Evolutionary conservation across 768 basidiomycete genomes (phyloP), one percentile per base, ranked within the genome.

Genomic region (Tubosaeta brunneosetosa): DNA sequence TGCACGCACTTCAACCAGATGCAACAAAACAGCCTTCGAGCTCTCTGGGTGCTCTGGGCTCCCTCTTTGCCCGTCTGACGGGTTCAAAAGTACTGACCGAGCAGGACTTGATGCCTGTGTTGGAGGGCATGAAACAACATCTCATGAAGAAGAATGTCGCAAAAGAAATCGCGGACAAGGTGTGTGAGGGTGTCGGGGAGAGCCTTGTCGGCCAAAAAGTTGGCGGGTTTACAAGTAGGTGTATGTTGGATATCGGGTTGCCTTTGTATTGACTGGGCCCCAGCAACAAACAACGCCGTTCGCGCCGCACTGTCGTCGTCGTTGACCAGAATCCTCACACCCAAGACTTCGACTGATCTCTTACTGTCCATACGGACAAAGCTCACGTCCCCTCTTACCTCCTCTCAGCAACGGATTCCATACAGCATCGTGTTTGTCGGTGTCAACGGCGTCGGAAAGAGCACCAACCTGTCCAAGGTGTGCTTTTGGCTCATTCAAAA

Each of bases 401-500:
- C 90, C 10, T 82, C 81, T 29, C 85, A 88, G 62, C 86, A 86
- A 62, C 82, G 88, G 10, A 75, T 84, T 61, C 95, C 95, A 0
- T 98, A 97, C 70, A 85, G 84, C 61, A 89, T 99, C 62, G 86
- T 93, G 0, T 99, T 99, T 66, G 94, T 98, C 38, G 97, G 97
- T 13, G 97, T 99, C 34, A 99, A 99, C 64, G 97, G 97, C 25
- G 97, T 99, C 25, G 97, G 97, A 31, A 99, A 99, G 75, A 95
- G 92, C 61, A 98, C 97, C 6, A 99, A 98, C 70, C 73, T 99
- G 38, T 91, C 88, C 40, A 99, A 99, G 75, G 95, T 99, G 46
- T 94, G 93, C 71, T 99, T 98, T 73, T 99, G 97, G 97, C 77
- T 99, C 36, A 86, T 99, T 49, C 97, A 99, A 71, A 99, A 99